Evolutionary conservation across 176 grass and related monocot species (phyloP), one percentile per base, ranked within the genome.

Genomic region (Tuctoria greenei): DNA sequence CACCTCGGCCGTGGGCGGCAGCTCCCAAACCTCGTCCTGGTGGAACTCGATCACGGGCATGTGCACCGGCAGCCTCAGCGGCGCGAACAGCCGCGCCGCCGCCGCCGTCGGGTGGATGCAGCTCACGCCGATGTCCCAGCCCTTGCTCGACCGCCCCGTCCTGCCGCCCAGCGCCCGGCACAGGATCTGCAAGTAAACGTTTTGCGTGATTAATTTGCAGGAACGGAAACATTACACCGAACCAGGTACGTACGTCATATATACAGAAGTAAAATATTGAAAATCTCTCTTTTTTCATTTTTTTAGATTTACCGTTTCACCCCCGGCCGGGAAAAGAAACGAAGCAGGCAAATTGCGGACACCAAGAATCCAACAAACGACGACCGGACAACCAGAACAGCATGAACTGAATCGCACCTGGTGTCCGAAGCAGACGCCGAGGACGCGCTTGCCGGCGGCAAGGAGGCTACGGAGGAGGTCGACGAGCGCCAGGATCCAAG

Each of bases 341-440:
- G 17, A 10, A 1, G 52, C 7, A n/a, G 36, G 41, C 43, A n/a
- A 14, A 56, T 61, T 15, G 9, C 15, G 5, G 5, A 54, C 28
- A 37, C n/a, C 15, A 54, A 34, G 9, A 28, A n/a, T 10, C 12
- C 34, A 9, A 16, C 37, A 10, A 26, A 15, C 11, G 8, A n/a
- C 51, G 17, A 20, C 17, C 17, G 42, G 16, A 47, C 13, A 47
- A 47, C 7, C 6, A 7, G 23, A 21, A 4, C 4, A 6, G 43
- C 3, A 9, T 1, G 8, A 23, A 21, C 6, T 43, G 45, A 47
- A 16, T 2, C n/a, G 55, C 60, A 97, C 94, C 94, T 97, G 94
- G 77, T 97, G 94, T 16, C 94, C 94, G 81, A 97, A 97, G 88
- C 94, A 97, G 76, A 97, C 66, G 81, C 94, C 94, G 62, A 97